A percentile compares a stretch with the other conserved stretches of the same genome.
These are phyloP conservation scores for Flaveria bidentis DNA, from an alignment of 129 eudicot genomes.

Conservation along the genomic window DNA sequence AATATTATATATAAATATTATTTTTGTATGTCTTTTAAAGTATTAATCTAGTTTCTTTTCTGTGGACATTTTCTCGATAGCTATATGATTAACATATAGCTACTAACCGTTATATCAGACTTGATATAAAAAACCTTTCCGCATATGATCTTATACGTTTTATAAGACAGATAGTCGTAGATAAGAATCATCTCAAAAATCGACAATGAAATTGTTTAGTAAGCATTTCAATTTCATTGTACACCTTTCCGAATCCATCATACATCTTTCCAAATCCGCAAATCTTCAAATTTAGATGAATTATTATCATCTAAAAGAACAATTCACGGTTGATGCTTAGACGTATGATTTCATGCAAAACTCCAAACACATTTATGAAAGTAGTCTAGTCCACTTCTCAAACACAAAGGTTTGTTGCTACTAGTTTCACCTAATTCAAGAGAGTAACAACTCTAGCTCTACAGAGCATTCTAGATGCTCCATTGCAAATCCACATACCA, in stretches of 20 bases:
- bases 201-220: background rate
- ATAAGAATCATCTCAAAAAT: background rate
- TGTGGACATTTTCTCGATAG: too few relatives aligned
- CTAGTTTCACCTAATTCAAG: too few relatives aligned
- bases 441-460: too few relatives aligned
- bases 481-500: background rate
- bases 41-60: too few relatives aligned
- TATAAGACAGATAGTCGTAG: background rate
- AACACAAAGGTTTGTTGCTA: background rate
- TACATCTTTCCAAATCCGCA: constrained; percentile 16
- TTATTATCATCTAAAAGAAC: background rate
- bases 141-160: background rate
- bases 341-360: background rate
- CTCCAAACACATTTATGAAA: background rate
- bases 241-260: background rate
- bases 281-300: background rate
- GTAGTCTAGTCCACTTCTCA: background rate
- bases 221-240: constrained; percentile 9
- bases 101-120: too few relatives aligned
- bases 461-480: background rate
- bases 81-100: too few relatives aligned
- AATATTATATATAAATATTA: too few relatives aligned
- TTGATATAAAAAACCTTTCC: too few relatives aligned
- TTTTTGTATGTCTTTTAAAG: too few relatives aligned
- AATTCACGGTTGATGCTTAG: background rate